Percentiles rank a stretch among this genome's conserved stretches.
Conservation (phyloP, 345 rosid genomes). For the Eucalyptus marginata region DNA sequence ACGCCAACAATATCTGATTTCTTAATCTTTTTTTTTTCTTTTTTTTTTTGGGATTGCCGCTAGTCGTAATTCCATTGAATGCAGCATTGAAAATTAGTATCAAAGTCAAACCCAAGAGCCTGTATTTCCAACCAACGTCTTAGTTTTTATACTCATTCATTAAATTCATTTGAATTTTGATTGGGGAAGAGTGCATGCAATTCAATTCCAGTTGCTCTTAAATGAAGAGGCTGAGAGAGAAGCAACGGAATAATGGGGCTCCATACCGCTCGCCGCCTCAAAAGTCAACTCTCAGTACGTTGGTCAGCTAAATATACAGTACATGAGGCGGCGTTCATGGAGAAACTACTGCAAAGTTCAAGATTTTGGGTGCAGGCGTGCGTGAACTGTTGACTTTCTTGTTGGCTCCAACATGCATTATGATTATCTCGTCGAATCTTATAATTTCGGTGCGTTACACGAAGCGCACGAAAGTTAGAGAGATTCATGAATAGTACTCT, state of each 20-base stretch:
- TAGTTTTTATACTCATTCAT: not conserved
- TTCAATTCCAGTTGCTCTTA: not conserved
- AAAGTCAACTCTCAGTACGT: not conserved
- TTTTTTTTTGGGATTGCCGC: not conserved
- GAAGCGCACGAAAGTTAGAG: not conserved
- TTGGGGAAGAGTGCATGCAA: not conserved
- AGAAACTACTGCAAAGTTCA: not conserved
- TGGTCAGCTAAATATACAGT: not conserved
- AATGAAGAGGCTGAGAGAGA: not conserved
- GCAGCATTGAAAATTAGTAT: not conserved
- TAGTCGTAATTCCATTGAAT: not conserved
- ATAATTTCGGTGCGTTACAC: not conserved
- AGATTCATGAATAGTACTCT: not conserved
- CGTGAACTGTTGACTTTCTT: not conserved
- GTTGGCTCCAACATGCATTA: not conserved
- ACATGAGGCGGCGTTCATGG: not conserved
- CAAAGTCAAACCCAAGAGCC: not conserved
- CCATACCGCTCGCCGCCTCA: not conserved
- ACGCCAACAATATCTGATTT: not conserved
- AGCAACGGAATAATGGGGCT: not conserved
- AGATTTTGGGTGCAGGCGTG: not conserved
- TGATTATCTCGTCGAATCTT: not conserved
- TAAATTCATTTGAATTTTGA: not conserved
- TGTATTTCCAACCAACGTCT: not conserved
- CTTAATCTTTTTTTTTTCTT: not conserved